phyloP scores from a whole-genome alignment of 2,329 filamentous ascomycete genomes.

The Fusarium sp. region DNA sequence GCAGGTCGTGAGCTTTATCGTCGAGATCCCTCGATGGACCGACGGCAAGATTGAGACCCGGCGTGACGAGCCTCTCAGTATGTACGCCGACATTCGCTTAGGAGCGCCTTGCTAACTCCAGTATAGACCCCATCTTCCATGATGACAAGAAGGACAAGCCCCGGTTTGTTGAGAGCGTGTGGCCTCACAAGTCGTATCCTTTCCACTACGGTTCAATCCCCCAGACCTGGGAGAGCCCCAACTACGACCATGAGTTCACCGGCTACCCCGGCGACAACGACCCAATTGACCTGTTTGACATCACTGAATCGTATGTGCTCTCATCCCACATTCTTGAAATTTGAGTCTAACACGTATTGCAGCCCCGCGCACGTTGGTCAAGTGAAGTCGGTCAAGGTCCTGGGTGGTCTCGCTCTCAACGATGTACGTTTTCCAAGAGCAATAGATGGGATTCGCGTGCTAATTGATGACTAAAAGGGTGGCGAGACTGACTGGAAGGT shows the following conservation, averaged over 20 bases:
- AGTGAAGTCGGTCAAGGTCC: conserved; percentile 60
- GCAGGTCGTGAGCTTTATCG: conserved; percentile 56
- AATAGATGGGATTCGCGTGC: accelerated
- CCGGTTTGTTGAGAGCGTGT: conserved; percentile 60
- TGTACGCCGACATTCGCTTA: accelerated
- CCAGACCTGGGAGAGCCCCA: conserved; percentile 62
- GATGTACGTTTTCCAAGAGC: conserved; percentile 47
- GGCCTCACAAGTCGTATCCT: conserved; percentile 61
- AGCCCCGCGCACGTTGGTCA: conserved; percentile 55
- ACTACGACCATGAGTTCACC: conserved; percentile 58
- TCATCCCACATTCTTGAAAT: accelerated
- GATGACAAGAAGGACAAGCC: conserved; percentile 56
- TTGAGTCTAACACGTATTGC: neutral
- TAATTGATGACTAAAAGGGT: conserved; percentile 34
- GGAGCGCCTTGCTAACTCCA: neutral
- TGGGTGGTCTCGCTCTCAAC: conserved; percentile 58
- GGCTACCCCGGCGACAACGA: conserved; percentile 59
- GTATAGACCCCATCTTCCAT: conserved; percentile 59
- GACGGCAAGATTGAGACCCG: conserved; percentile 59
- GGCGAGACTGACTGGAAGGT: conserved; percentile 60
- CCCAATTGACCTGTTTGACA: conserved; percentile 60
- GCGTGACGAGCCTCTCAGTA: conserved; percentile 59
- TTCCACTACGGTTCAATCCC: conserved; percentile 62
- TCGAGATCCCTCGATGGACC: conserved; percentile 61
- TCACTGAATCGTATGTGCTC: conserved; percentile 46